A percentile compares a stretch with the other conserved stretches of the same genome.
These are phyloP conservation scores for Dryadomyces sulphureus DNA, from an alignment of 2,329 filamentous ascomycete genomes.

Conservation along the genomic window DNA sequence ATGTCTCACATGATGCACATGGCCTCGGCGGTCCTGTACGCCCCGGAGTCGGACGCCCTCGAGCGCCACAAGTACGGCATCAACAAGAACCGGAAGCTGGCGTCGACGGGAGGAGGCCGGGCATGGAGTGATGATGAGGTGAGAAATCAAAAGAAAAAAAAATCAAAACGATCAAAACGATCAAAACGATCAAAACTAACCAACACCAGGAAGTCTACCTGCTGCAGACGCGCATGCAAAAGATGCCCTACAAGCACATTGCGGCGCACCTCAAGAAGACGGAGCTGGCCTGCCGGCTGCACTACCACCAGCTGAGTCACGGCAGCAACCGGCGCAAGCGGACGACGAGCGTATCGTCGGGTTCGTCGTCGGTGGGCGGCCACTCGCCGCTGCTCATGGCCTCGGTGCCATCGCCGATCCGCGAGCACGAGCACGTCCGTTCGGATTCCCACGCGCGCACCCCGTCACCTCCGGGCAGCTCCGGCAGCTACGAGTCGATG, in stretches of 20 bases:
- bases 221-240: slow-evolving; percentile 68
- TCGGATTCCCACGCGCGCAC: slow-evolving; percentile 21
- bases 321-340: slow-evolving; percentile 69
- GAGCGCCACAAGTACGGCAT: slow-evolving; percentile 45
- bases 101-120: slow-evolving; percentile 59
- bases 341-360: slow-evolving; percentile 53
- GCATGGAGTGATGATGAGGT: slow-evolving; percentile 83
- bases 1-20: slow-evolving; percentile 20
- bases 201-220: slow-evolving; percentile 61
- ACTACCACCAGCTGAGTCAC: slow-evolving; percentile 76
- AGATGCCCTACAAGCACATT: slow-evolving; percentile 87
- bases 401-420: slow-evolving; percentile 34
- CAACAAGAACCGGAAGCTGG: slow-evolving; percentile 50
- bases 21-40: slow-evolving; percentile 29
- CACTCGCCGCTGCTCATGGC: slow-evolving; percentile 35
- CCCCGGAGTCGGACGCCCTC: slow-evolving; percentile 36
- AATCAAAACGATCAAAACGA: neutral
- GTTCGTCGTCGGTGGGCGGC: slow-evolving; percentile 40
- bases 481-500: slow-evolving; percentile 27
- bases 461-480: slow-evolving; percentile 30
- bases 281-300: slow-evolving; percentile 71
- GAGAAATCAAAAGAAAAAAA: slow-evolving; percentile 41
- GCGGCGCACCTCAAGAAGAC: slow-evolving; percentile 76
- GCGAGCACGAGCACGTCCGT: slow-evolving; percentile 18
- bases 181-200: slow-evolving; percentile 32